Evolutionary conservation across 371 early-diverging fungal genomes (phyloP).

Genomic region (Synchytrium microbalum): DNA sequence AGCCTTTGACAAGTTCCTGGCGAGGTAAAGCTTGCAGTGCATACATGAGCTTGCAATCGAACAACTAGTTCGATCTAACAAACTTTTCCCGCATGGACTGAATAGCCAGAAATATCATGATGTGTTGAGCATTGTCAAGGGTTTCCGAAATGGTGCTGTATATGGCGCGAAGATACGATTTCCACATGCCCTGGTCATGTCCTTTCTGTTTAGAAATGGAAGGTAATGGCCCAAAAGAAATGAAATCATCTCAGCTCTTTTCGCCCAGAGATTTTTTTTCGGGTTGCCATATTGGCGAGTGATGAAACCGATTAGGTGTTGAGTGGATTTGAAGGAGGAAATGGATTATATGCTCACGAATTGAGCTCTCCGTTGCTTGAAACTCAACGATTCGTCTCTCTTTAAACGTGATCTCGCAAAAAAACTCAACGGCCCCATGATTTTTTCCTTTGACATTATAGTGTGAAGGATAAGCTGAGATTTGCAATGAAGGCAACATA

Average conservation of each 20-base stretch:
- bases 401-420: no score
- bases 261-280: no score
- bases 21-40: not conserved
- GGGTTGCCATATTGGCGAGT: no score
- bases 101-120: conserved; percentile 45
- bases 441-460: conserved; percentile 13
- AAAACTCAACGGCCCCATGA: not conserved
- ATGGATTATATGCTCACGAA: not conserved
- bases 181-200: conserved; percentile 97
- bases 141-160: conserved; percentile 90
- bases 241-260: no score
- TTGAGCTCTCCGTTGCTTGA: not conserved
- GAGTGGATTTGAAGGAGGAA: no score
- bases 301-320: no score
- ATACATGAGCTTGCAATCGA: not conserved
- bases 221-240: conserved; percentile 72
- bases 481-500: conserved; percentile 81
- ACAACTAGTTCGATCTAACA: not conserved
- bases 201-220: conserved; percentile 82
- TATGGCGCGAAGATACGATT: conserved; percentile 95
- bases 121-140: conserved; percentile 80
- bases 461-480: conserved; percentile 59
- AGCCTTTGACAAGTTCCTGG: not conserved
- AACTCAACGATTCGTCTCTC: not conserved
- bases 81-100: not conserved